These are phyloP conservation scores for Cryptococcus depauperatus DNA, from an alignment of 1,284 basidiomycete species.

Conservation along the genomic window DNA sequence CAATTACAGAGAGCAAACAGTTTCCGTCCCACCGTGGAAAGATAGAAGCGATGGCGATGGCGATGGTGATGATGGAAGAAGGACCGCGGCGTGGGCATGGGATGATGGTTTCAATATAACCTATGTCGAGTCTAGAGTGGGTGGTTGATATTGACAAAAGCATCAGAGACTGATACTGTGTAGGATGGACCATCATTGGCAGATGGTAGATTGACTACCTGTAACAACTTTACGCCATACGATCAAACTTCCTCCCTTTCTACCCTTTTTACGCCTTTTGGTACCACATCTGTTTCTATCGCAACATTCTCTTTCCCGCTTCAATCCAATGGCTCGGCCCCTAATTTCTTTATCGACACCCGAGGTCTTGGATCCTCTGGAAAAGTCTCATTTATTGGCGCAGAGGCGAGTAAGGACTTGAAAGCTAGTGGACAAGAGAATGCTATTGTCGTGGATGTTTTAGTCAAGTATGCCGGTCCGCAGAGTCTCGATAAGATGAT, in stretches of 20 bases:
- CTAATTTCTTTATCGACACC: conserved; percentile 32
- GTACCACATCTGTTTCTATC: conserved; percentile 18
- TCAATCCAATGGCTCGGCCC: conserved; percentile 8
- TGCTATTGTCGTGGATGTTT: conserved; percentile 35
- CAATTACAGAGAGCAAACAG: conserved; percentile 1
- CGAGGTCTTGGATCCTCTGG: conserved; percentile 38
- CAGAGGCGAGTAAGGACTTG: conserved; percentile 25
- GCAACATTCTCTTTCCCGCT: conserved; percentile 33
- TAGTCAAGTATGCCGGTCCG: conserved; percentile 25
- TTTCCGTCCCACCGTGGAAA: conserved; percentile 3
- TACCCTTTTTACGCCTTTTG: conserved; percentile 29
- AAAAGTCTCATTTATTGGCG: conserved; percentile 38
- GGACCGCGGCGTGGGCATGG: conserved; percentile 8
- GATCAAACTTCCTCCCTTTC: conserved; percentile 23
- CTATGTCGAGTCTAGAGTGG: conserved; percentile 25
- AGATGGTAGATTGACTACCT: conserved; percentile 32
- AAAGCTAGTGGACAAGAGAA: conserved; percentile 28
- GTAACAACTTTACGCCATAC: conserved; percentile 30
- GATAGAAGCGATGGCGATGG: conserved; percentile 14
- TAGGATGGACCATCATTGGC: conserved; percentile 32
- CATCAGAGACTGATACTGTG: neutral
- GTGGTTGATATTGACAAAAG: conserved; percentile 3
- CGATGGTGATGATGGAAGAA: conserved; percentile 13
- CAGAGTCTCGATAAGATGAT: conserved; percentile 24
- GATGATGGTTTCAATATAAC: conserved; percentile 24